Percentiles rank a stretch among this genome's conserved stretches.
Evolutionary conservation across 768 basidiomycete genomes (phyloP).

Genomic region (Russula sp.): DNA sequence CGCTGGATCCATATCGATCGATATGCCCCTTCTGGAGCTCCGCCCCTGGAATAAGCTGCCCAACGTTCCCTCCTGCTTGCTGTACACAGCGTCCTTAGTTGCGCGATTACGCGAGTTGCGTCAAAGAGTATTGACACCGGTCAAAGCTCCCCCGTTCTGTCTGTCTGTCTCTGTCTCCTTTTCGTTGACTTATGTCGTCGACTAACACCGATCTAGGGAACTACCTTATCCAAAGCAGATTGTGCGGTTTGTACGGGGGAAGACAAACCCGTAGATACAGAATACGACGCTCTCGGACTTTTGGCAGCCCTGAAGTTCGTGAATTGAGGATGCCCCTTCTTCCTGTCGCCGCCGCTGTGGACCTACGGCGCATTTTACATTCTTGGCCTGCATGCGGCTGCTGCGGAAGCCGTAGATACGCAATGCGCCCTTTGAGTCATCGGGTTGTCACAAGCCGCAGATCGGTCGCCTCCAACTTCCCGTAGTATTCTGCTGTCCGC

Average conservation of each 20-base stretch:
- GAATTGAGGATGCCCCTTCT: not conserved
- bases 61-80: not conserved
- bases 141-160: not conserved
- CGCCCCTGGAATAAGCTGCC: constrained; percentile 2
- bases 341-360: too few relatives aligned
- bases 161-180: not conserved
- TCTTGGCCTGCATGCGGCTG: not conserved
- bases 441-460: not conserved
- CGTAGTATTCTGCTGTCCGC: not conserved
- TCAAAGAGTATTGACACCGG: not conserved
- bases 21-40: constrained; percentile 14
- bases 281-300: not conserved
- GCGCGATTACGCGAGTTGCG: not conserved
- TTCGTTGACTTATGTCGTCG: too few relatives aligned
- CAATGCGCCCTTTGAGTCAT: too few relatives aligned
- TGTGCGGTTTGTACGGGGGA: too few relatives aligned
- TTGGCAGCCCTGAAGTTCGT: not conserved
- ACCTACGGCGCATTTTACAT: not conserved
- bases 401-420: constrained; percentile 11
- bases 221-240: not conserved
- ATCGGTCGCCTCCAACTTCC: constrained; percentile 2
- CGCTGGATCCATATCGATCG: constrained; percentile 21
- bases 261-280: not conserved
- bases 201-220: not conserved
- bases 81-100: not conserved